Percentiles rank a stretch among this genome's conserved stretches.
These are phyloP conservation scores for Barnettozyma hawaiiensis DNA, from an alignment of 1,139 yeast species.

Conservation along the genomic window DNA sequence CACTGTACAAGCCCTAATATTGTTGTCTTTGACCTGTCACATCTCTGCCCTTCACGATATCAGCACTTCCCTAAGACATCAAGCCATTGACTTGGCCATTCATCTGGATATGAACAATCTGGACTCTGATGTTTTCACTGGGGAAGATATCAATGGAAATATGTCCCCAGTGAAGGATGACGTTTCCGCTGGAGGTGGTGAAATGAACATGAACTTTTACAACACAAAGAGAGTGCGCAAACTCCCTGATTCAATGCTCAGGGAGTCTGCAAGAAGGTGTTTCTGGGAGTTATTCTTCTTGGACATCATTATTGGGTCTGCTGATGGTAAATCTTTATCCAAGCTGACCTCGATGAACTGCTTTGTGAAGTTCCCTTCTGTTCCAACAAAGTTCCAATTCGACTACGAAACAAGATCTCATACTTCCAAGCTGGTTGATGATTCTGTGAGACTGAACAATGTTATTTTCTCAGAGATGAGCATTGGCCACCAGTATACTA, in stretches of 20 bases:
- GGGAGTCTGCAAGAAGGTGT: slow-evolving; percentile 38
- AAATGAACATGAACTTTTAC: slow-evolving; percentile 24
- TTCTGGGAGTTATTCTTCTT: slow-evolving; percentile 46
- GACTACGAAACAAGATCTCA: slow-evolving; percentile 45
- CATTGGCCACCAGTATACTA: slow-evolving; percentile 32
- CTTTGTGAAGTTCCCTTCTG: slow-evolving; percentile 34
- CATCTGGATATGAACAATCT: slow-evolving; percentile 34
- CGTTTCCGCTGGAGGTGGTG: slow-evolving; percentile 11
- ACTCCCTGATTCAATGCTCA: slow-evolving; percentile 23
- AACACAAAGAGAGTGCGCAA: slow-evolving; percentile 26
- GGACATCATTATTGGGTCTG: slow-evolving; percentile 46
- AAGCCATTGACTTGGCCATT: slow-evolving; percentile 34
- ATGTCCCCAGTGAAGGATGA: not conserved
- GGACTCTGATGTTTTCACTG: slow-evolving; percentile 26
- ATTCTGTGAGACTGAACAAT: slow-evolving; percentile 41
- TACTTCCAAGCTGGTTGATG: slow-evolving; percentile 42
- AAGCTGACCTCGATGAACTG: slow-evolving; percentile 32
- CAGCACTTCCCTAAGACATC: slow-evolving; percentile 36
- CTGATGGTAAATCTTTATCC: slow-evolving; percentile 44
- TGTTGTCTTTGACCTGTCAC: slow-evolving; percentile 39
- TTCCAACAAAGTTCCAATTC: slow-evolving; percentile 32
- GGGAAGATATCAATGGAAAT: slow-evolving; percentile 24
- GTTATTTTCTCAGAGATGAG: slow-evolving; percentile 37
- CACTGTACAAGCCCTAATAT: slow-evolving; percentile 36
- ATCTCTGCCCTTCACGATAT: slow-evolving; percentile 43